Percentiles rank a stretch among this genome's conserved stretches.
Conservation (phyloP, 371 early-diverging fungal genomes). For the Capillidium heterosporum region DNA sequence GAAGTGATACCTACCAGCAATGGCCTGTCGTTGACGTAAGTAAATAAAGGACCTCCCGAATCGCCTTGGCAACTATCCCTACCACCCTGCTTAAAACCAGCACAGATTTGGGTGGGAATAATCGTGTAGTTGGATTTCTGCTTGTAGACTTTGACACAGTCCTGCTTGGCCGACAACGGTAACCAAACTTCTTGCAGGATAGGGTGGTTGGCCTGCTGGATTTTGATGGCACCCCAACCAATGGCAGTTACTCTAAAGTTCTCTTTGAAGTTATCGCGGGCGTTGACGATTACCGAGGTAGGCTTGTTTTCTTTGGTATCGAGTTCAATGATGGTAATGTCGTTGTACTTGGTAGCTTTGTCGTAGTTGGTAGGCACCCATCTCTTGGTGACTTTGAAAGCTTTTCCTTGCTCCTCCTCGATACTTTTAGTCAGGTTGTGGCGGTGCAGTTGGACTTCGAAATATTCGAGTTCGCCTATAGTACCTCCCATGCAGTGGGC, state of each 20-base stretch:
- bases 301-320: background rate
- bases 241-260: constrained; percentile 14
- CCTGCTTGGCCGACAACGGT: background rate
- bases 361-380: background rate
- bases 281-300: background rate
- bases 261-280: background rate
- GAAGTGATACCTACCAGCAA: background rate
- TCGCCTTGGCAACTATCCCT: constrained; percentile 23
- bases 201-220: background rate
- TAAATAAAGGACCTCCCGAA: constrained; percentile 19
- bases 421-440: background rate
- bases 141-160: constrained; percentile 13
- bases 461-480: background rate
- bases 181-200: constrained; percentile 14
- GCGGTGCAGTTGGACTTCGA: constrained; percentile 1
- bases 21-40: background rate
- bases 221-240: constrained; percentile 21
- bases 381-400: background rate
- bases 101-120: constrained; percentile 13
- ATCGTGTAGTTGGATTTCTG: constrained; percentile 14
- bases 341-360: background rate
- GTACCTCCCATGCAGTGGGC: constrained; percentile 2
- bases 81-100: constrained; percentile 15
- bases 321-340: background rate
- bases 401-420: background rate